Conservation (phyloP, 169 alveolate species). For the Cryptosporidium muris region DNA sequence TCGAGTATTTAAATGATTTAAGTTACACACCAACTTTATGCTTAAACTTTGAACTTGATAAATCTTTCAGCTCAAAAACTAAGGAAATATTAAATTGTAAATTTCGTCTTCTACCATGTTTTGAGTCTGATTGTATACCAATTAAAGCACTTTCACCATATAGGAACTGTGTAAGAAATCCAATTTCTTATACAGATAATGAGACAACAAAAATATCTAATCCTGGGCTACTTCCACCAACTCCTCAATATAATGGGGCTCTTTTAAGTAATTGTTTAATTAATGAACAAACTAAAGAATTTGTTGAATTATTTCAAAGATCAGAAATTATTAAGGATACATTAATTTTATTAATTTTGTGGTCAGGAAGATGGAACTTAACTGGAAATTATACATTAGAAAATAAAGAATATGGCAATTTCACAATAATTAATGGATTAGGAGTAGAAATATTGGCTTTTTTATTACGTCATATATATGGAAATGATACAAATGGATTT, state of each 20-base stretch:
- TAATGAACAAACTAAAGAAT: not conserved
- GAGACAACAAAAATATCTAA: not conserved
- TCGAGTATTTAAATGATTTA: constrained; percentile 41
- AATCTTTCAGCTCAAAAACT: not conserved
- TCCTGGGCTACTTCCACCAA: constrained; percentile 46
- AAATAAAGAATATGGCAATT: not conserved
- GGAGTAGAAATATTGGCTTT: constrained; percentile 5
- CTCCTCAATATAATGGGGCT: constrained; percentile 69
- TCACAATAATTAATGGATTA: not conserved
- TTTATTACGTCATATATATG: constrained; percentile 7
- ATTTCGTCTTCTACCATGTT: constrained; percentile 12
- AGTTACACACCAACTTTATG: constrained; percentile 28
- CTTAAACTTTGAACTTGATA: not conserved
- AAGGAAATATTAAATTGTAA: not conserved
- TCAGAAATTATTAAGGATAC: not conserved
- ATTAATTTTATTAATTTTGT: constrained; percentile 14
- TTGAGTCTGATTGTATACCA: not conserved
- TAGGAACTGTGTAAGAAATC: constrained; percentile 28
- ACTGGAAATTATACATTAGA: not conserved
- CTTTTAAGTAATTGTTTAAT: constrained; percentile 1
- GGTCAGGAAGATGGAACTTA: constrained; percentile 44
- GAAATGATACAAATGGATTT: not conserved
- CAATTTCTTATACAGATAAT: constrained; percentile 6
- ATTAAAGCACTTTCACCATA: not conserved
- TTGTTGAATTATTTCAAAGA: not conserved